These are phyloP conservation scores for Vachellia pachyceras DNA, from an alignment of 306 rosid genomes.

Conservation along the genomic window DNA sequence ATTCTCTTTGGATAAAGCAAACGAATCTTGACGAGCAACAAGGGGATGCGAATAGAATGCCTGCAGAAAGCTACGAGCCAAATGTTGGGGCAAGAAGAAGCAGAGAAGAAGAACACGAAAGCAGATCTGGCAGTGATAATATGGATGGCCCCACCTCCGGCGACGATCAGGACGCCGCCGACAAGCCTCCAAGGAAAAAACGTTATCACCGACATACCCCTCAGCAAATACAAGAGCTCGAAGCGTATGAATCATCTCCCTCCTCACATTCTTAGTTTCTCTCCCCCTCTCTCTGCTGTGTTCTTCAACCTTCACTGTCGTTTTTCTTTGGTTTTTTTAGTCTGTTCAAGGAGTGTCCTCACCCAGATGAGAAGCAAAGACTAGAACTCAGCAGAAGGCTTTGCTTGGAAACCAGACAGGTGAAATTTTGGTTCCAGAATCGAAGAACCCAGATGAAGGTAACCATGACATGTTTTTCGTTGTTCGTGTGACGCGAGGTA, in stretches of 20 bases:
- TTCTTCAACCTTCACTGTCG: not conserved
- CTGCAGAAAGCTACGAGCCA: conserved; percentile 56
- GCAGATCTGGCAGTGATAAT: conserved; percentile 96
- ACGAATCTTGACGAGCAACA: conserved; percentile 76
- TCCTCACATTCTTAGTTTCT: not conserved
- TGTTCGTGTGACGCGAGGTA: conserved; percentile 11
- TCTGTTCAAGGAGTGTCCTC: conserved; percentile 93
- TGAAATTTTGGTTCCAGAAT: conserved; percentile 99
- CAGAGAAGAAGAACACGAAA: conserved; percentile 87
- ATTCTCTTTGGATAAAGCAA: conserved; percentile 43
- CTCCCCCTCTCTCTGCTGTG: not conserved
- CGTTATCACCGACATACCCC: conserved; percentile 99
- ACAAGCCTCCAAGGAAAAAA: conserved; percentile 76
- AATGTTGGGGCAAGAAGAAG: conserved; percentile 68
- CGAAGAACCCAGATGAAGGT: conserved; percentile 99
- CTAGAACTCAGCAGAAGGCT: conserved; percentile 81
- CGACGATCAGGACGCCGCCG: conserved; percentile 88
- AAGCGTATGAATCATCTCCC: conserved; percentile 55
- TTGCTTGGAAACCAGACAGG: conserved; percentile 85
- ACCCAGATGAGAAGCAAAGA: conserved; percentile 97
- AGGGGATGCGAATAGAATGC: conserved; percentile 67
- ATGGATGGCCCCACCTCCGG: conserved; percentile 92
- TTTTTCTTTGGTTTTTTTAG: conserved; percentile 42
- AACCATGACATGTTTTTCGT: not conserved
- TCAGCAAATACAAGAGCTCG: conserved; percentile 97